A percentile compares a stretch with the other conserved stretches of the same genome.
Evolutionary conservation across 2,329 filamentous ascomycete species (phyloP).

Genomic region (Leptographium procerum): DNA sequence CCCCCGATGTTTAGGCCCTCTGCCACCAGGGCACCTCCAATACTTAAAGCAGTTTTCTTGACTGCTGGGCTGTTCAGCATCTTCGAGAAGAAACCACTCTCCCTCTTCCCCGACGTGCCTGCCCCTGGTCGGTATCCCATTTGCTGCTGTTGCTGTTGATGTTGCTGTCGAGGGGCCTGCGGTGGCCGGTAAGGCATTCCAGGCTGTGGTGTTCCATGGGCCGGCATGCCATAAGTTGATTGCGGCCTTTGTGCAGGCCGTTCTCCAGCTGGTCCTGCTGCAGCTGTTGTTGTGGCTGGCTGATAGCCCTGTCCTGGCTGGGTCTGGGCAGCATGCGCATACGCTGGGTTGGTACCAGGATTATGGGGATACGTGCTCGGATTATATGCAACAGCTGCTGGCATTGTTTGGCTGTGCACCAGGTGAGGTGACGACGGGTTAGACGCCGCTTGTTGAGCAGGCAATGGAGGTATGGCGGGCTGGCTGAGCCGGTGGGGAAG

Average conservation of each 20-base stretch:
- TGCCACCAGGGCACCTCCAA: slow-evolving; percentile 8
- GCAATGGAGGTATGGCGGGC: neutral
- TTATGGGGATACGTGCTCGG: neutral
- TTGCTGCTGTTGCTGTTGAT: neutral
- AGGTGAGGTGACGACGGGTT: neutral
- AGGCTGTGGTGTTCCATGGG: neutral
- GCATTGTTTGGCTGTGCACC: slow-evolving; percentile 4
- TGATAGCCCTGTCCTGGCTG: neutral
- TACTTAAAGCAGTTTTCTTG: slow-evolving; percentile 8
- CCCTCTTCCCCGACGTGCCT: neutral
- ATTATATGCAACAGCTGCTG: neutral
- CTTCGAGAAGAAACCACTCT: slow-evolving; percentile 7
- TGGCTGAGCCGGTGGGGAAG: neutral
- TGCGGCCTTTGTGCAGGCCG: neutral
- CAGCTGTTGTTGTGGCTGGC: neutral
- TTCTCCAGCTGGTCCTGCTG: neutral
- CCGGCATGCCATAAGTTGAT: neutral
- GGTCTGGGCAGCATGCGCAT: neutral
- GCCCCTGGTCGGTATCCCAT: neutral
- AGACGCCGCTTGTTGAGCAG: neutral
- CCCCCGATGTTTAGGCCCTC: slow-evolving; percentile 7
- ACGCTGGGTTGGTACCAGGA: neutral
- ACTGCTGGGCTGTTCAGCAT: slow-evolving; percentile 11
- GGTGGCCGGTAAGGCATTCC: neutral
- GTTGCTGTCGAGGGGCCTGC: neutral